Conservation (phyloP, 2,329 filamentous ascomycete species). For the Neopestalotiopsis sp. region DNA sequence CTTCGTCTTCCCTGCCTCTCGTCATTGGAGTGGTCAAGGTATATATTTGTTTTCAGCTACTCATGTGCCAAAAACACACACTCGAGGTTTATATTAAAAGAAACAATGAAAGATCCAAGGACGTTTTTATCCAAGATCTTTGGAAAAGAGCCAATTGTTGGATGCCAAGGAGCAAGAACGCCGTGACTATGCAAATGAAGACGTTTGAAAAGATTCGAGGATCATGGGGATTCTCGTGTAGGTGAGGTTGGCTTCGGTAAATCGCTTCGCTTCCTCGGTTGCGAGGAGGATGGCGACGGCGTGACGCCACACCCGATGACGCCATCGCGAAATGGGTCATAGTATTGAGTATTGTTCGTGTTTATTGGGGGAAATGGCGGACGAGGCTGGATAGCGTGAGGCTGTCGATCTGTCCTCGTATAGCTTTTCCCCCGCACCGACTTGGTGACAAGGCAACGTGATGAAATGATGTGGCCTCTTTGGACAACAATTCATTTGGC, state of each 20-base stretch:
- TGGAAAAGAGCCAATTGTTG: background rate
- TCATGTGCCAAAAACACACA: background rate
- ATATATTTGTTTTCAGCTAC: background rate
- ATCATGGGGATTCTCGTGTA: background rate
- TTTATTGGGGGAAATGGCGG: background rate
- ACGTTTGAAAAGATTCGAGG: background rate
- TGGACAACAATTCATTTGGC: background rate
- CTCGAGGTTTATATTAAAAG: background rate
- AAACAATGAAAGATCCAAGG: background rate
- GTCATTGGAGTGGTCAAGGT: background rate
- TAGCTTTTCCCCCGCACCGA: background rate
- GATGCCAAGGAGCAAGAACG: background rate
- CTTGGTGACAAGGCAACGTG: background rate
- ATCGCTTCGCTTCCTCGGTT: background rate
- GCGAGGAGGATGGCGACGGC: background rate
- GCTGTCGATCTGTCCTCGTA: background rate
- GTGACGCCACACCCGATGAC: slow-evolving; percentile 10
- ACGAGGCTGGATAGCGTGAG: background rate
- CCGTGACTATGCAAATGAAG: slow-evolving; percentile 5
- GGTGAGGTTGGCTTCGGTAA: background rate
- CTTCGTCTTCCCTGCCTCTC: background rate
- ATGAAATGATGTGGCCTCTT: background rate
- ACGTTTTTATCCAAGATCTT: background rate
- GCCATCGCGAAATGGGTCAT: background rate
- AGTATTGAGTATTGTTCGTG: background rate